Evolutionary conservation across 768 basidiomycete genomes (phyloP), one percentile per base, ranked within the genome.

Genomic region (Russula abietina): DNA sequence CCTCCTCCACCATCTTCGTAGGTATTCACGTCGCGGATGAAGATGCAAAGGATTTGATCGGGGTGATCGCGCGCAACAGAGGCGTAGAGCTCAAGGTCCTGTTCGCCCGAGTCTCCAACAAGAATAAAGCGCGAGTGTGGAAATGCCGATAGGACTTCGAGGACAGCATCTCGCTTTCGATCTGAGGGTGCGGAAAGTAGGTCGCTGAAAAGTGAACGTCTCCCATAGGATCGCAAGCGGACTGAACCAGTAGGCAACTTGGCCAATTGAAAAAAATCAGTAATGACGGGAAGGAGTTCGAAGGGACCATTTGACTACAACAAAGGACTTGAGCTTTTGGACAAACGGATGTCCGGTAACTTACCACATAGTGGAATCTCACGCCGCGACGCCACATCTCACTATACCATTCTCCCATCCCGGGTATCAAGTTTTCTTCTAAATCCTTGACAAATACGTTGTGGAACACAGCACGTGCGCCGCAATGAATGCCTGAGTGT

Each of bases 41-140:
- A 91, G 39, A 98, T 83, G 3, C 79, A 92, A 4, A 87, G 75
- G 41, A 98, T 80, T 69, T 91, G 89, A 4, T 76, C 67, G 0
- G 88, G 84, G 12, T 85, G 78, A 60, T 91, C 86, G 19, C 76
- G 73, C 0, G 96, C 93, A 19, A 96, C 71, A 3, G 84, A 78
- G 16, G 87, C 79, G 72, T 98, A 98, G 2, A 98, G 78, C 73
- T 98, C 94, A 49, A 98, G 75, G 74, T 98, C 96, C 68, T 97
- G 95, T 71, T 98, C 96, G 38, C 95, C 96, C 0, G 87, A 85
- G 72, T 98, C 96, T 8, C 96, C 96, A 45, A 98, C 79, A 54
- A 95, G 82, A 70, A 98, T 73, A 74, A 98, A 97, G 43, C 74
- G 77, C 1, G 89, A 84, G 45, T 84, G 77, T 0, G 84, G 84